These are phyloP conservation scores for Microthlaspi erraticum DNA, from an alignment of 345 rosid genomes.

Conservation along the genomic window DNA sequence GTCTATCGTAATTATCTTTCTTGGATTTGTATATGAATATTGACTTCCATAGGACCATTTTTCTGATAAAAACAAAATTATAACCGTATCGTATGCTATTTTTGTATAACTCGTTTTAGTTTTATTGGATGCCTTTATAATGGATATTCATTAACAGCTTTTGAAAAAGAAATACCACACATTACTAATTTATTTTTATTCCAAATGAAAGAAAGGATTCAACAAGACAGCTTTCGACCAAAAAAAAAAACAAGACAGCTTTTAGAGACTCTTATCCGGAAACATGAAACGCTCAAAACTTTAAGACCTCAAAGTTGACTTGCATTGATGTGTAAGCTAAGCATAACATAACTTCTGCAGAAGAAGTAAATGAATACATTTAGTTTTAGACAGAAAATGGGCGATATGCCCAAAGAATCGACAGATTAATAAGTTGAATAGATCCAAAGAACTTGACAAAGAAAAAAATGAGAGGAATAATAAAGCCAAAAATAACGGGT, in stretches of 20 bases:
- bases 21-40: slow-evolving; percentile 10
- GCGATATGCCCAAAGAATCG: slow-evolving; percentile 30
- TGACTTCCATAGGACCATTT: slow-evolving; percentile 7
- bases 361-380: slow-evolving; percentile 4
- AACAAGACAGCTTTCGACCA: too few relatives aligned
- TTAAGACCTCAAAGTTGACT: not conserved
- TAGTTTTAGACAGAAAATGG: not conserved
- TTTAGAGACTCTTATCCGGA: too few relatives aligned
- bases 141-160: too few relatives aligned
- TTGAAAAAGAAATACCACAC: too few relatives aligned
- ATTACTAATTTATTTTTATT: too few relatives aligned
- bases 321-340: slow-evolving; percentile 16
- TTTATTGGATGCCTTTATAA: too few relatives aligned
- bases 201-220: too few relatives aligned
- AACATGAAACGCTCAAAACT: too few relatives aligned
- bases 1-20: slow-evolving; percentile 8
- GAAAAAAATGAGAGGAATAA: not conserved
- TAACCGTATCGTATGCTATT: too few relatives aligned
- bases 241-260: too few relatives aligned
- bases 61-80: too few relatives aligned
- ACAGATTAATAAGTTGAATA: slow-evolving; percentile 15
- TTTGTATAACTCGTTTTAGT: too few relatives aligned
- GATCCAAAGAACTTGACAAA: slow-evolving; percentile 10
- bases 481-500: slow-evolving; percentile 27
- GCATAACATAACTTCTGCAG: not conserved